A percentile compares a stretch with the other conserved stretches of the same genome.
These are phyloP conservation scores for Cryptosporidium parvum DNA, from an alignment of 169 alveolate genomes.

Conservation along the genomic window DNA sequence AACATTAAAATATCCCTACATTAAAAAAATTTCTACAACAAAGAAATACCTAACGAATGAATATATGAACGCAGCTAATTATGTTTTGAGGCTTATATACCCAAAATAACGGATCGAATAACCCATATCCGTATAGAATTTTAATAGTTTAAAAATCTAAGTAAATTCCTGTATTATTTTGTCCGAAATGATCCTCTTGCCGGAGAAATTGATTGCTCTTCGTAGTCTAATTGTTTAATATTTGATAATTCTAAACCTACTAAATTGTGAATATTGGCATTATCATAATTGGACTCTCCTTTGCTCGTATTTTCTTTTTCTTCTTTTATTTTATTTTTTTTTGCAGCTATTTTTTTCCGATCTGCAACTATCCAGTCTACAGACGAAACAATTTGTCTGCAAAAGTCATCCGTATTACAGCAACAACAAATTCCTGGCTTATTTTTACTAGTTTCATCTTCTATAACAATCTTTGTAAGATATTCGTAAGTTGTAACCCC, in stretches of 20 bases:
- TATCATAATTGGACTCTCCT: not conserved
- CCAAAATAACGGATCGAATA: constrained; percentile 1
- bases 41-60: constrained; percentile 56
- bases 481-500: constrained; percentile 82
- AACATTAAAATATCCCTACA: constrained; percentile 35
- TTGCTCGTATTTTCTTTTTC: not conserved
- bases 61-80: constrained; percentile 75
- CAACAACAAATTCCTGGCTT: constrained; percentile 29
- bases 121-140: not conserved
- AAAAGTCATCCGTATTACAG: constrained; percentile 28
- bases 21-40: constrained; percentile 33
- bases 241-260: constrained; percentile 19
- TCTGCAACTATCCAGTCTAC: constrained; percentile 76
- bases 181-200: constrained; percentile 40
- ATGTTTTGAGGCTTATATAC: constrained; percentile 36
- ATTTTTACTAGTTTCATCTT: not conserved
- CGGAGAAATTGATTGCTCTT: constrained; percentile 52
- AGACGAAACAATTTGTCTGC: constrained; percentile 37
- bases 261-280: not conserved
- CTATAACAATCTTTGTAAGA: constrained; percentile 67
- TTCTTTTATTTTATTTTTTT: constrained; percentile 20
- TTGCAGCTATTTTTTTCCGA: constrained; percentile 38
- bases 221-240: constrained; percentile 11
- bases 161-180: not conserved
- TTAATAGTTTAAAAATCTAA: not conserved